A percentile compares a stretch with the other conserved stretches of the same genome.
Evolutionary conservation across 805 yeast species (phyloP).

Genomic region (Metschnikowia matae): DNA sequence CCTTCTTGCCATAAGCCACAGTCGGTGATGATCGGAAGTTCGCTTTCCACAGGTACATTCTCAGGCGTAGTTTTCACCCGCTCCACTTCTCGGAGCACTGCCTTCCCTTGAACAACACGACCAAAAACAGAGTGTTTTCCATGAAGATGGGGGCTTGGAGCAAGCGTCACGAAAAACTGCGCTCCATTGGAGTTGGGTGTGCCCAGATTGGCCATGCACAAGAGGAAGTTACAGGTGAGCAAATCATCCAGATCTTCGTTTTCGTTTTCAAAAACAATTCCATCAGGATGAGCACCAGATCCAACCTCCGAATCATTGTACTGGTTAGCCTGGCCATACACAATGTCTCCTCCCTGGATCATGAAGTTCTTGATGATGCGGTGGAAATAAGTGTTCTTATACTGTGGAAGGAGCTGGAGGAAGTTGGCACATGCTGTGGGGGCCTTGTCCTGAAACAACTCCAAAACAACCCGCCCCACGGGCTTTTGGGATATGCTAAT

Average conservation of each 20-base stretch:
- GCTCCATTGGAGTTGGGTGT: constrained; percentile 48
- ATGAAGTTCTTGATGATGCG: constrained; percentile 65
- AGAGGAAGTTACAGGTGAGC: constrained; percentile 44
- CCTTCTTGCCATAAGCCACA: constrained; percentile 62
- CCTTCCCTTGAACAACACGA: constrained; percentile 60
- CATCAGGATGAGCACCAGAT: constrained; percentile 25
- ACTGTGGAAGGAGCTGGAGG: constrained; percentile 34
- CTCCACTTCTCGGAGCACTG: constrained; percentile 65
- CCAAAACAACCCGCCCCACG: constrained; percentile 60
- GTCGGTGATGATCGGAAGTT: constrained; percentile 45
- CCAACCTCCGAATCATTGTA: constrained; percentile 31
- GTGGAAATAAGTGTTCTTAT: constrained; percentile 50
- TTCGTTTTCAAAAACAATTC: constrained; percentile 50
- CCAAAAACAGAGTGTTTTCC: constrained; percentile 82
- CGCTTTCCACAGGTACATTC: constrained; percentile 38
- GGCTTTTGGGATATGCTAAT: constrained; percentile 39
- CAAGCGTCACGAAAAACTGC: constrained; percentile 70
- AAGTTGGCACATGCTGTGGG: constrained; percentile 57
- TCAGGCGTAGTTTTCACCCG: constrained; percentile 38
- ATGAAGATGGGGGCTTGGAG: constrained; percentile 65
- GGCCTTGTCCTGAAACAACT: constrained; percentile 47
- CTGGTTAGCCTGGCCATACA: constrained; percentile 30
- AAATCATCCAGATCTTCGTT: constrained; percentile 41
- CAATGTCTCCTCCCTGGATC: constrained; percentile 64
- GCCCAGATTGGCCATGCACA: constrained; percentile 66